Percentiles rank a stretch among this genome's conserved stretches.
Conservation (phyloP, 345 rosid genomes). For the Jatropha curcas region DNA sequence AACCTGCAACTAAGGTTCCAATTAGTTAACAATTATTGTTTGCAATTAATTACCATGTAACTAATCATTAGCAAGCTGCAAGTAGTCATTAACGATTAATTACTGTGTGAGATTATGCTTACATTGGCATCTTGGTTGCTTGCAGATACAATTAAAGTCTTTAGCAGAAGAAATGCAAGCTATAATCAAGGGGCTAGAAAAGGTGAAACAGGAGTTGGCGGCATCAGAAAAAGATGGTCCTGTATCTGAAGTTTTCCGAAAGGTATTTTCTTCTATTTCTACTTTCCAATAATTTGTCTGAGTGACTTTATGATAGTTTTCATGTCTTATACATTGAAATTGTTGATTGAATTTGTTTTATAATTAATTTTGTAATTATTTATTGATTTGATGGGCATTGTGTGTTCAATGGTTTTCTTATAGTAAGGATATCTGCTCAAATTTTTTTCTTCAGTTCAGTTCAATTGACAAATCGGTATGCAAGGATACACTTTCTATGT, state of each 20-base stretch:
- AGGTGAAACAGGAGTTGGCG: slow-evolving; percentile 79
- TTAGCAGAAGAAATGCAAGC: slow-evolving; percentile 99
- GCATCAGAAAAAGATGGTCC: slow-evolving; percentile 96
- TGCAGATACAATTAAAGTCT: slow-evolving; percentile 93
- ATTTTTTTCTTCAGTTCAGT: neutral
- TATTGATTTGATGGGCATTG: neutral
- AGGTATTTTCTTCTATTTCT: slow-evolving; percentile 46
- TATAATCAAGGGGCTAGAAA: slow-evolving; percentile 89
- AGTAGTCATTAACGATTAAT: slow-evolving; percentile 6
- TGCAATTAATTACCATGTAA: no score
- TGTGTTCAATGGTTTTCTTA: neutral
- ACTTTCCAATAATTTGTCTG: slow-evolving; percentile 5
- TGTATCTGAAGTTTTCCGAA: slow-evolving; percentile 80
- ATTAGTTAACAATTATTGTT: slow-evolving; percentile 13
- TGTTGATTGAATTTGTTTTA: neutral
- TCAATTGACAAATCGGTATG: neutral
- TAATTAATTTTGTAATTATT: neutral
- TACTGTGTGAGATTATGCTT: slow-evolving; percentile 10
- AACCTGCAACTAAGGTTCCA: slow-evolving; percentile 78
- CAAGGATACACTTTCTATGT: no score
- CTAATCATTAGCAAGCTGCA: no score
- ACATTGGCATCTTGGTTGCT: slow-evolving; percentile 19
- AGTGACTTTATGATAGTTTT: slow-evolving; percentile 14
- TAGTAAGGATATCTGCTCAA: slow-evolving; percentile 8
- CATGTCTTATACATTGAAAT: slow-evolving; percentile 7